Evolutionary conservation across 164 flowering plant genomes (phyloP), one percentile per base, ranked within the genome.

Genomic region (Dillenia turbinata): DNA sequence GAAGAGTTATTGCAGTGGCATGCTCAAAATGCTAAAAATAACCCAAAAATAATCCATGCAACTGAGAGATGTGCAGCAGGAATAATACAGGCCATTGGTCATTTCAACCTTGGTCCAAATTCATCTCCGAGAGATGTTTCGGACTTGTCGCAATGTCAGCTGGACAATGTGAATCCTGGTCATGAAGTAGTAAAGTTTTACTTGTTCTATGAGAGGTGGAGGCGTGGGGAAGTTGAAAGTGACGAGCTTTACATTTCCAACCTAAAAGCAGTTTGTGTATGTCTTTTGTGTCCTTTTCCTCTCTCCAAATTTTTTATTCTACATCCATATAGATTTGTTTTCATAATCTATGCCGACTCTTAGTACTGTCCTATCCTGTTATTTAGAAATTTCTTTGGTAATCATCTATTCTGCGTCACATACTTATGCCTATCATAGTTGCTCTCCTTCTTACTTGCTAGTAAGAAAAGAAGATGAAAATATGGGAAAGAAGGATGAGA

Each of bases 1-100:
- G 95, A 90, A 66, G 97, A 90, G 52, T 71, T 90, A 68, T 66
- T 90, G 74, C 82, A 79, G 65, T 88, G 97, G 97, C 75, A 86
- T 67, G 83, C 79, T 62, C 72, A 76, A 63, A 85, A 88, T 82
- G 95, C 95, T 11, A 88, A 86, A 65, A 47, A 69, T 60, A 88
- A 90, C 59, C 83, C 90, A 12, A 85, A 83, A 10, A 72, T 90
- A 76, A 72, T 84, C 58, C 97, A 88, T 77, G 90, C 97, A 12
- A 66, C 78, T 51, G 85, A 88, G 78, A 85, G 87, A 75, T 88
- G 97, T 81, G 95, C 97, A 15, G 79, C 81, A 52, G 97, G 90
- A 52, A 90, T 90, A 22, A 83, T 90, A 10, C 74, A 90, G 70
- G 95, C 97, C 57, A 86, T 90, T 73, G 89, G 90, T 56, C 92